Evolutionary conservation across 1,139 yeast genomes (phyloP), one percentile per base, ranked within the genome.

Genomic region (Yamadazyma blattariae): DNA sequence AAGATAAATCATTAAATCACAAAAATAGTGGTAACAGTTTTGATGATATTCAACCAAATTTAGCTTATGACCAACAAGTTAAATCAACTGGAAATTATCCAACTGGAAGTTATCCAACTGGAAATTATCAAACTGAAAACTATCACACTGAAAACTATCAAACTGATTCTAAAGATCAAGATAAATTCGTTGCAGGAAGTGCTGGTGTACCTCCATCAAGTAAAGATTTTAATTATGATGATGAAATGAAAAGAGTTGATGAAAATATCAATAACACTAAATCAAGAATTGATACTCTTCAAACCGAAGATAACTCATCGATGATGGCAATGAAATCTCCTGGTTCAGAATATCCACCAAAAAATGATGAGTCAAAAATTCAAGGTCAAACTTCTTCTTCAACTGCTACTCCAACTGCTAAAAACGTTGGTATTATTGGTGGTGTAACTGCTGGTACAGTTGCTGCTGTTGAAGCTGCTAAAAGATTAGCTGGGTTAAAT

Each of bases 181-280:
- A 12, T 5, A 20, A 15, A 10, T n/a, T 20, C 6, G 17, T 17
- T 8, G 32, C 8, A 12, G 37, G 34, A 10, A 14, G 20, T 12
- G 40, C 40, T 15, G 41, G 41, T 13, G 35, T 47, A 20, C 46
- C 52, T 22, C 56, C 57, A 9, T 45, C 57, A 4, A 27, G 29
- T 28, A 20, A 35, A n/a, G 31, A 49, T 18, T 50, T 50, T 29
- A 51, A 52, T 41, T 56, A 57, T 36, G 54, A 56, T 12, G 37
- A 38, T 9, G 58, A 58, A 35, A 38, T 56, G 33, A 39, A 44
- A 32, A 48, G 47, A 30, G 50, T 57, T 35, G 57, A 57, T 41
- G 36, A 45, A 23, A 52, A 56, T 35, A 56, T 57, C 23, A 51
- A 46, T 28, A 39, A 42, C 15, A 57, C 63, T n/a, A 56, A 57